A percentile compares a stretch with the other conserved stretches of the same genome.
Conservation (phyloP, 371 early-diverging fungal species). For the Rhizomucor pusillus region DNA sequence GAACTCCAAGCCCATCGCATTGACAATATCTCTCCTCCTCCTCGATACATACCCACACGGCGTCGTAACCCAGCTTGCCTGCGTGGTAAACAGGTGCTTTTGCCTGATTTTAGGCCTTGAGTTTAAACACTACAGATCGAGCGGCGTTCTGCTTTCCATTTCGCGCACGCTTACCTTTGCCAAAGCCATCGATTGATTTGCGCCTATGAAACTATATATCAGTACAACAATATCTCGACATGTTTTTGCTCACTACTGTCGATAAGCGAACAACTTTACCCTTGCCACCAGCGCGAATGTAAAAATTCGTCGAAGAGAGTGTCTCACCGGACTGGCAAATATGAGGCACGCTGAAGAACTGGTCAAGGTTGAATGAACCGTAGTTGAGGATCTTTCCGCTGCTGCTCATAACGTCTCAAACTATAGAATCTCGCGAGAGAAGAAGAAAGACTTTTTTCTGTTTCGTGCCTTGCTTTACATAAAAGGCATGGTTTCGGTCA, state of each 20-base stretch:
- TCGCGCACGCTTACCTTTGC: neutral
- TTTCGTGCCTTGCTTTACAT: too few relatives aligned
- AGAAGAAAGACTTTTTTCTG: too few relatives aligned
- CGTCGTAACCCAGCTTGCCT: slow-evolving; percentile 88
- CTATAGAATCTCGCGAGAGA: too few relatives aligned
- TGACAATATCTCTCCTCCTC: too few relatives aligned
- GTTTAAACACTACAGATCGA: too few relatives aligned
- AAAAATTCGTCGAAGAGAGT: slow-evolving; percentile 58
- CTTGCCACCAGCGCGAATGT: slow-evolving; percentile 85
- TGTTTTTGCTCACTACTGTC: neutral
- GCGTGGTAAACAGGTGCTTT: slow-evolving; percentile 70
- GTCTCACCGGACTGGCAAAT: slow-evolving; percentile 86
- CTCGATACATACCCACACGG: slow-evolving; percentile 75
- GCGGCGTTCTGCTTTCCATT: too few relatives aligned
- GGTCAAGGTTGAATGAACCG: slow-evolving; percentile 91
- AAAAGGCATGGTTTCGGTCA: too few relatives aligned
- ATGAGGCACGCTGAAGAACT: slow-evolving; percentile 80
- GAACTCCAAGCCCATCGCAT: too few relatives aligned
- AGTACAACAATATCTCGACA: neutral
- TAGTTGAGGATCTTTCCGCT: slow-evolving; percentile 61
- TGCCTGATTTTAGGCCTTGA: slow-evolving; percentile 54
- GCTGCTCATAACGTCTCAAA: too few relatives aligned
- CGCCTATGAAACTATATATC: neutral
- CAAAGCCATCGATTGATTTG: slow-evolving; percentile 7
- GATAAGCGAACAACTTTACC: slow-evolving; percentile 39